Conservation (phyloP, 345 rosid genomes). For the Sonneratia alba region DNA sequence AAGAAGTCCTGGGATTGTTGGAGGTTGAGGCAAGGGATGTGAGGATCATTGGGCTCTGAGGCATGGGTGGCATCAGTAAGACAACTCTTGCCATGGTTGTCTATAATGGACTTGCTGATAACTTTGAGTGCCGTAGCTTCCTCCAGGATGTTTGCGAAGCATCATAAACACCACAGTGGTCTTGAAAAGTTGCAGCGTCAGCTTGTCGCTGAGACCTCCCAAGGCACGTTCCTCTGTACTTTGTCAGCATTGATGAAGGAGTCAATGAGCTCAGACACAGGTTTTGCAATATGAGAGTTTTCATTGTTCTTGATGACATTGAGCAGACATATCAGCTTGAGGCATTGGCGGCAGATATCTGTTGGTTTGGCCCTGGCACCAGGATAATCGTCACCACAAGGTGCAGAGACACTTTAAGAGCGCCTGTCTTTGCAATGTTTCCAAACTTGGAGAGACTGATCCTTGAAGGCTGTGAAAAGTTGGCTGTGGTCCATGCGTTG, state of each 20-base stretch:
- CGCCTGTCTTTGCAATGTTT: neutral
- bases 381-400: conserved; percentile 3
- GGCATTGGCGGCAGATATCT: neutral
- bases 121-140: conserved; percentile 3
- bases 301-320: conserved; percentile 4
- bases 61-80: conserved; percentile 5
- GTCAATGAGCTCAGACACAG: neutral
- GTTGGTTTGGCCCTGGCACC: neutral
- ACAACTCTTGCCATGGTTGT: conserved; percentile 3
- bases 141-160: neutral
- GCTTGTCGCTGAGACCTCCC: neutral
- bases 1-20: neutral
- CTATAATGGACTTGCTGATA: neutral
- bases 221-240: neutral
- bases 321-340: neutral
- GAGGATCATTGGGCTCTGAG: neutral
- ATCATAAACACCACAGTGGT: conserved; percentile 2
- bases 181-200: neutral
- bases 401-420: neutral
- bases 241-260: neutral
- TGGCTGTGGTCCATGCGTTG: neutral
- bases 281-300: neutral
- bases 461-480: too few species aligned
- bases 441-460: neutral
- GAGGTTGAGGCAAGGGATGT: neutral